Percentiles rank a stretch among this genome's conserved stretches.
These are phyloP conservation scores for Xylaria polymorpha DNA, from an alignment of 2,329 filamentous ascomycete species.

Conservation along the genomic window DNA sequence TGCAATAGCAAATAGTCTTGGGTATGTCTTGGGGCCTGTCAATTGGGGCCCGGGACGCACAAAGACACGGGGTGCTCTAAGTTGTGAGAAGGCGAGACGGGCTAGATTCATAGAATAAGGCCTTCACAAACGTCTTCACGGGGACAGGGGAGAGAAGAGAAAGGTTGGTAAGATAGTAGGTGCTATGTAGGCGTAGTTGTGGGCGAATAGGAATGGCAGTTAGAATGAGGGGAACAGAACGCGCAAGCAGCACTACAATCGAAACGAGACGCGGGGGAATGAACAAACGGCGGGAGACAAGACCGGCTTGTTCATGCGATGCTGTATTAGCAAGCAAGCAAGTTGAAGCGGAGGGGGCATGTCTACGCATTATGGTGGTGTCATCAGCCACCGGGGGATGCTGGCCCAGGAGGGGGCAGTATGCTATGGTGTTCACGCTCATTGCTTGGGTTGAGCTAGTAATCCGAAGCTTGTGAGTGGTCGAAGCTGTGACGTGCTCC, in stretches of 20 bases:
- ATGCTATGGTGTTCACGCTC: background rate
- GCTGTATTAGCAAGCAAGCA: slow-evolving; percentile 2
- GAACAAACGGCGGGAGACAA: background rate
- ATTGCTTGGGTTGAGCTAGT: slow-evolving; percentile 33
- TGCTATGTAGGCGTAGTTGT: background rate
- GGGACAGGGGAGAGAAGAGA: slow-evolving; percentile 20
- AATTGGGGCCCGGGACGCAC: slow-evolving; percentile 24
- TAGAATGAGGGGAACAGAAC: background rate
- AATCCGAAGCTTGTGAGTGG: slow-evolving; percentile 48
- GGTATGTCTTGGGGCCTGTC: slow-evolving; percentile 21
- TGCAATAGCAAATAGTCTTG: slow-evolving; percentile 33
- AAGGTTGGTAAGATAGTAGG: background rate
- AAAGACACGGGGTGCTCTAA: slow-evolving; percentile 32
- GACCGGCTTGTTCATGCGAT: slow-evolving; percentile 2
- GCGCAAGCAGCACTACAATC: background rate
- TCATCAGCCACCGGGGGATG: slow-evolving; percentile 6
- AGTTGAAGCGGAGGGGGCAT: background rate
- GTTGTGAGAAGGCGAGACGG: slow-evolving; percentile 35
- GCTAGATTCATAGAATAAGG: slow-evolving; percentile 45
- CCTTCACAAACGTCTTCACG: background rate
- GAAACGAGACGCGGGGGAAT: slow-evolving; percentile 2
- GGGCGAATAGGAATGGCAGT: slow-evolving; percentile 2
- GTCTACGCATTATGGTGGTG: slow-evolving; percentile 14
- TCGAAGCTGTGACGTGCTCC: slow-evolving; percentile 34
- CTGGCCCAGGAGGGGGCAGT: background rate